Conservation (phyloP, 148 eudicot species). For the Pouteria glomerata region DNA sequence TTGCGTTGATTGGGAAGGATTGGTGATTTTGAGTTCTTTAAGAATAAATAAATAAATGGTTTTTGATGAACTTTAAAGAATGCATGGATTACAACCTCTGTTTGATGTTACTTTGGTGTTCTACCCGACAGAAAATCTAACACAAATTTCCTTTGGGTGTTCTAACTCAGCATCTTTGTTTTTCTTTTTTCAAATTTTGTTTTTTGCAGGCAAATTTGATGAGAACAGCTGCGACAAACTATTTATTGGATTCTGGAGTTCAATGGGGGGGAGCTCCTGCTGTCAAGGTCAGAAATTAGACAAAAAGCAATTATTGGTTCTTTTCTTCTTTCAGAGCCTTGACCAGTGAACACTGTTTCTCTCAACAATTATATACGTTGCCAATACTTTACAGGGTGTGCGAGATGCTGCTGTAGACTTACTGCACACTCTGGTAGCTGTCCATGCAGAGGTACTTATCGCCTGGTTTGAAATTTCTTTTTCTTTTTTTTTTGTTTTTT, state of each 20-base stretch:
- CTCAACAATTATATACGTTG: neutral
- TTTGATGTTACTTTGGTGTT: neutral
- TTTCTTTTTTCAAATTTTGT: neutral
- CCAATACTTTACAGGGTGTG: constrained; percentile 58
- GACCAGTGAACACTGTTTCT: neutral
- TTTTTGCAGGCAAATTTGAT: constrained; percentile 64
- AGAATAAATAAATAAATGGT: too few relatives aligned
- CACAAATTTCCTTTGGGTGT: constrained; percentile 2
- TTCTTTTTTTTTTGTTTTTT: neutral
- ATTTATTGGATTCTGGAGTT: constrained; percentile 88
- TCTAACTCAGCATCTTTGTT: constrained; percentile 6
- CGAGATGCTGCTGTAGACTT: constrained; percentile 96
- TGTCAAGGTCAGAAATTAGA: constrained; percentile 56
- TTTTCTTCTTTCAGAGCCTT: neutral
- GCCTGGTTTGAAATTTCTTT: neutral
- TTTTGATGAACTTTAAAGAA: neutral
- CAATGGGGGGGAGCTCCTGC: constrained; percentile 93
- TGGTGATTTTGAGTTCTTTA: neutral
- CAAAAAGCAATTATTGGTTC: constrained; percentile 6
- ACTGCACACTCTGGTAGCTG: constrained; percentile 83
- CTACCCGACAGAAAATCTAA: neutral
- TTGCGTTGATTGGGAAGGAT: too few relatives aligned
- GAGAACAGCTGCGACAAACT: constrained; percentile 78
- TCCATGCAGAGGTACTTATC: constrained; percentile 84
- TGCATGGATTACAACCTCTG: neutral